These are phyloP conservation scores for Calocybe gangraenosa DNA, from an alignment of 768 basidiomycete genomes.

Conservation along the genomic window DNA sequence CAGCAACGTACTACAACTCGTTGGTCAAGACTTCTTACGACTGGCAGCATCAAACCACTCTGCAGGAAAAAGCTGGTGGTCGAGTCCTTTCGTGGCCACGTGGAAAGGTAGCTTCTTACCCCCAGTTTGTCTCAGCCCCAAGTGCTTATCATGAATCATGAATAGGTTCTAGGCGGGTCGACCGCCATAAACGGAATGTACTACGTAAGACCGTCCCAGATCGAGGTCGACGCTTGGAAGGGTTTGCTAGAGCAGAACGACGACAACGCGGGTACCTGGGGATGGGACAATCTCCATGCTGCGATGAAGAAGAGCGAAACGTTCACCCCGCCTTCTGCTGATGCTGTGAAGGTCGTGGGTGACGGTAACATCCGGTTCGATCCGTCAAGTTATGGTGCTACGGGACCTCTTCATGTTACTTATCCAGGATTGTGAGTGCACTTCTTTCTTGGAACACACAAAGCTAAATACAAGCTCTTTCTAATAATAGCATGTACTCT, in stretches of 20 bases:
- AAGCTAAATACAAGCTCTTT: no score
- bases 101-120: constrained; percentile 54
- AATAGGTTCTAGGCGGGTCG: constrained; percentile 48
- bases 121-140: no score
- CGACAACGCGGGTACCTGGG: constrained; percentile 31
- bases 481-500: constrained; percentile 32
- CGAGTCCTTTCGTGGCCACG: constrained; percentile 52
- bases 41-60: constrained; percentile 48
- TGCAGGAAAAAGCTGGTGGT: constrained; percentile 36
- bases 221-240: constrained; percentile 42
- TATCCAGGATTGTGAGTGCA: constrained; percentile 20
- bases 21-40: constrained; percentile 46
- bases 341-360: constrained; percentile 30
- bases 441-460: constrained; percentile 18
- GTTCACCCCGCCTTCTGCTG: constrained; percentile 41
- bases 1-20: constrained; percentile 25
- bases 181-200: constrained; percentile 71
- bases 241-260: constrained; percentile 28
- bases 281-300: constrained; percentile 37
- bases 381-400: constrained; percentile 38
- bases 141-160: no score
- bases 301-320: constrained; percentile 47
- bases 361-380: constrained; percentile 40
- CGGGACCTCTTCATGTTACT: constrained; percentile 34
- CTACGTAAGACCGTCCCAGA: constrained; percentile 47